phyloP scores from a whole-genome alignment of 2,329 filamentous ascomycete genomes.

The Biscogniauxia marginata region DNA sequence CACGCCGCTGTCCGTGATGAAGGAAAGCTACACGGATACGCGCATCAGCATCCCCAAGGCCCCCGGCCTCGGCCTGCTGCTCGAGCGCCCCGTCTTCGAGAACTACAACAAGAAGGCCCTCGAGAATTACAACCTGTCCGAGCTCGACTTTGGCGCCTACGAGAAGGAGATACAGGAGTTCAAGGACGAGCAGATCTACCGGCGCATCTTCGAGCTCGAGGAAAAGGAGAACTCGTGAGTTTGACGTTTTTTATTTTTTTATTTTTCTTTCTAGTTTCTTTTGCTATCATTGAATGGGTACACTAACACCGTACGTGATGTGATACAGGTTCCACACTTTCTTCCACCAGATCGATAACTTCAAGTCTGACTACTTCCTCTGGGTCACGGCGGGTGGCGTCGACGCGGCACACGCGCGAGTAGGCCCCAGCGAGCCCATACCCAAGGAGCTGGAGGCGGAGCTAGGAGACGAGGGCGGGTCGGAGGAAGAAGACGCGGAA shows the following conservation, averaged over 20 bases:
- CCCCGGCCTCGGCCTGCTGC: conserved; percentile 79
- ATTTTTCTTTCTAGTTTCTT: too few relatives aligned
- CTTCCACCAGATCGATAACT: conserved; percentile 77
- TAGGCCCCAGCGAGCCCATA: conserved; percentile 41
- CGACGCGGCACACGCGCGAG: conserved; percentile 52
- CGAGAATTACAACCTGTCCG: conserved; percentile 60
- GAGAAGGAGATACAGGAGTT: conserved; percentile 80
- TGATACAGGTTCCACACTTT: conserved; percentile 68
- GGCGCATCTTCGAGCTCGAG: conserved; percentile 86
- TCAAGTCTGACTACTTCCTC: conserved; percentile 68
- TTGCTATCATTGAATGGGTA: too few relatives aligned
- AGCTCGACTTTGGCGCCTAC: conserved; percentile 76
- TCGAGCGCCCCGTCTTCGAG: conserved; percentile 90
- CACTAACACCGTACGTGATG: too few relatives aligned
- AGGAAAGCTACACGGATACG: conserved; percentile 68
- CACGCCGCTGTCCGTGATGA: conserved; percentile 67
- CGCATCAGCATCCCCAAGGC: conserved; percentile 92
- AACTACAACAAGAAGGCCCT: conserved; percentile 77
- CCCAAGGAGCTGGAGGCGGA: conserved; percentile 41
- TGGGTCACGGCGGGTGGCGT: conserved; percentile 72
- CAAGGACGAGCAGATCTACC: conserved; percentile 90
- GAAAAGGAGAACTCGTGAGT: conserved; percentile 83
- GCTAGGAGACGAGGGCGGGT: conserved; percentile 54
- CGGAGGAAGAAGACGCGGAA: conserved; percentile 50
- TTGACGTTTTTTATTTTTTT: background rate